Evolutionary conservation across 2,329 filamentous ascomycete species (phyloP).

Genomic region (Nothophaeocryptopus gaeumannii): DNA sequence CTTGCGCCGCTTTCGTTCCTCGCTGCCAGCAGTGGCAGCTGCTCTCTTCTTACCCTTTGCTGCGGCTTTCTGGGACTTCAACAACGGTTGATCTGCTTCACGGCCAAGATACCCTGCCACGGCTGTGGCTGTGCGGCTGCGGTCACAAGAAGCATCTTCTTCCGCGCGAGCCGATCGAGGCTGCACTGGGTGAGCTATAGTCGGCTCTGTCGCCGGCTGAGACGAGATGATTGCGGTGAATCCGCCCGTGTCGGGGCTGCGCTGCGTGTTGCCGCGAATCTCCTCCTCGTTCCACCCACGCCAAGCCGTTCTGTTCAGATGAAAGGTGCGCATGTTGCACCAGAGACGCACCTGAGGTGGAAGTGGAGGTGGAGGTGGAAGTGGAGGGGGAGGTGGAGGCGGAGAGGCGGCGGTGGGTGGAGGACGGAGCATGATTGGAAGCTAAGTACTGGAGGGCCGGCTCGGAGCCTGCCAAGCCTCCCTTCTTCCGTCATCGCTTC

Average conservation of each 20-base stretch:
- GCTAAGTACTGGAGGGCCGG: background rate
- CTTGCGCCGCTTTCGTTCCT: slow-evolving; percentile 15
- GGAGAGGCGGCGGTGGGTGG: no score
- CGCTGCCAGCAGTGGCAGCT: background rate
- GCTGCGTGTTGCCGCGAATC: background rate
- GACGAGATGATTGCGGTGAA: slow-evolving; percentile 26
- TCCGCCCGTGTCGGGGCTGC: slow-evolving; percentile 6
- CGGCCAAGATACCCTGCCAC: slow-evolving; percentile 19
- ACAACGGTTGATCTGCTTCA: background rate
- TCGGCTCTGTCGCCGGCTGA: background rate
- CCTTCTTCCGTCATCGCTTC: no score
- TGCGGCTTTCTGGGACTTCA: slow-evolving; percentile 3
- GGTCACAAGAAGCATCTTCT: no score
- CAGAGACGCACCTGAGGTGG: no score
- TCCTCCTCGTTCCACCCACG: slow-evolving; percentile 5
- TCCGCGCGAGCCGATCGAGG: no score
- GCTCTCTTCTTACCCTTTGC: slow-evolving; percentile 20
- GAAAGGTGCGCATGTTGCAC: no score
- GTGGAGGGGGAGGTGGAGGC: background rate
- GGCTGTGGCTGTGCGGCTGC: no score
- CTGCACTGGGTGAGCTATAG: background rate
- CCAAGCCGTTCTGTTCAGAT: slow-evolving; percentile 1
- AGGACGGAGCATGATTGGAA: background rate
- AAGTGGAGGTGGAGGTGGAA: background rate
- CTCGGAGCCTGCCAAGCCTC: no score